Evolutionary conservation across 1,284 basidiomycete genomes (phyloP), one percentile per base, ranked within the genome.

Genomic region (Cerrena zonata): DNA sequence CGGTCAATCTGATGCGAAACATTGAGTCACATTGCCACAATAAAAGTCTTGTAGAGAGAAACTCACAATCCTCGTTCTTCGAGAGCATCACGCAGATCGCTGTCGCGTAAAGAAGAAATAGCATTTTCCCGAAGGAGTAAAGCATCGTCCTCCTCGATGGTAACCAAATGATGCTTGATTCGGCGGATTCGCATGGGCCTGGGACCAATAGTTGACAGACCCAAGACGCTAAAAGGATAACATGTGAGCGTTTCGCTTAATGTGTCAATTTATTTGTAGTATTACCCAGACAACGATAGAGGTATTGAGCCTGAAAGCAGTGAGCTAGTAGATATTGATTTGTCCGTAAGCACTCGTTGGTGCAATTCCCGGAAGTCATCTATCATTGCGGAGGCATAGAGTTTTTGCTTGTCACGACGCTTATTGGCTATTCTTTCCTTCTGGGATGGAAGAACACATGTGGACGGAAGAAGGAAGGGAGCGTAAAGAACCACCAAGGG

Each of bases 361-460:
- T 56, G 58, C 52, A 75, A 55, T 18, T 56, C 57, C 53, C 63
- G 55, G 48, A 66, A 64, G 24, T 56, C 58, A 21, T 56, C 61
- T 50, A 52, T 69, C 69, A 60, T 71, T 25, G 47, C 58, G 40
- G 57, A 66, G 51, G 65, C 76, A 62, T 54, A 62, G 12, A 49
- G 54, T 45, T 63, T 68, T 53, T 77, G 73, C 49, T 79, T 80
- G 51, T 77, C 73, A n/a, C 76, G 75, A 40, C 77, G 75, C 64
- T 84, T 82, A 25, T 71, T 66, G 44, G 79, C 75, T 44, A 91
- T 91, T 41, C 88, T 80, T 36, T 79, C 77, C 38, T 78, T 78
- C 69, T 94, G 91, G 23, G 84, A 84, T 0, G 91, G 89, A n/a
- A 94, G 75, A 51, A 93, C 77, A 62, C 90, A 92, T 2, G 91